Evolutionary conservation across 805 yeast species (phyloP), one percentile per base, ranked within the genome.

Genomic region (Candida jianshihensis): DNA sequence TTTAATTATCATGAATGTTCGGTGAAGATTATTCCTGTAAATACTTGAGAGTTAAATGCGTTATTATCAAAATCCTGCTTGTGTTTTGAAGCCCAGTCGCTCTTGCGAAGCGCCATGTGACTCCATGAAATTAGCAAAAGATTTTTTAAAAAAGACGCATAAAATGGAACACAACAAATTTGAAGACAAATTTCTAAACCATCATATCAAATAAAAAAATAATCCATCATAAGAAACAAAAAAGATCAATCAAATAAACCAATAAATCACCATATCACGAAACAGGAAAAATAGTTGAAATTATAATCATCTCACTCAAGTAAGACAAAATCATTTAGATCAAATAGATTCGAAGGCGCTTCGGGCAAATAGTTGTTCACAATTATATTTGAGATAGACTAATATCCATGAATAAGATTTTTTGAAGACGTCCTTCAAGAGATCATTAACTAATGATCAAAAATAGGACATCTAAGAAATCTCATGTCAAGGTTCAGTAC

Each of bases 281-380:
- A 20, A 20, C 7, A 24, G n/a, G n/a, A 13, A 12, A 24, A 24
- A 24, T 10, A 24, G 8, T 24, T 11, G 26, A 31, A 26, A 19
- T 7, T 8, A 24, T 11, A 5, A 19, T 16, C 31, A 19, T 22
- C 19, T 24, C 17, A 38, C 17, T 38, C 50, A 38, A 53, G 48
- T 35, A 43, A 43, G 31, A 53, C 54, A 47, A 53, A 53, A 34
- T 53, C 58, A 52, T 50, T 48, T 45, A 53, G 50, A 37, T 53
- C 56, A 47, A 53, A 53, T 34, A 51, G 36, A 44, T 44, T 48
- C 42, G 56, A 51, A 45, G 56, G 58, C 58, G 58, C 58, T 48
- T 53, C 58, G 51, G 58, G 58, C 58, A 42, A n/a, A n/a, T n/a
- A n/a, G n/a, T n/a, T n/a, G n/a, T n/a, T n/a, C n/a, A n/a, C n/a